Conservation (phyloP, 139 green algal species). For the Coelastrella sp. region DNA sequence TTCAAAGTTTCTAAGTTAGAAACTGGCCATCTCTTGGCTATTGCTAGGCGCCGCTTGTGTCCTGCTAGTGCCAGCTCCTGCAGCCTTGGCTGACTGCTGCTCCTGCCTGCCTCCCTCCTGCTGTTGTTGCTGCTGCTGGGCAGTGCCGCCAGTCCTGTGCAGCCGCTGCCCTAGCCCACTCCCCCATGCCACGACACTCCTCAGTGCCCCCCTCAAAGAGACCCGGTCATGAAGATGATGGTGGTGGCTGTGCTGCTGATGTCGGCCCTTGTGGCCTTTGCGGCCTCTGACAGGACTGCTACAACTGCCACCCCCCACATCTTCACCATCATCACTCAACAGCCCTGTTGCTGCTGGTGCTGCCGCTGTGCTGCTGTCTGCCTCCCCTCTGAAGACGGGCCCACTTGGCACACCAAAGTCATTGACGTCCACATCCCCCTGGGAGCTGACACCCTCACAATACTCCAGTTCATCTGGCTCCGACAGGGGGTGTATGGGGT, state of each 20-base stretch:
- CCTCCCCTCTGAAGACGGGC: not conserved
- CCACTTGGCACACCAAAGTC: not conserved
- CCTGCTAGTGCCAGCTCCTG: not conserved
- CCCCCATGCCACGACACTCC: not conserved
- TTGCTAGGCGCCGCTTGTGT: not conserved
- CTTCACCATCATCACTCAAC: too few species aligned
- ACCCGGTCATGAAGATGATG: not conserved
- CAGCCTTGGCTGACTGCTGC: not conserved
- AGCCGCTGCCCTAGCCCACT: conserved; percentile 9
- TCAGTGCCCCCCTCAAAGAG: conserved; percentile 1
- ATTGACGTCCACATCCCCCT: not conserved
- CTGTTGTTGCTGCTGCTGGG: conserved; percentile 9
- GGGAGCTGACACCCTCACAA: not conserved
- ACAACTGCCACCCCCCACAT: not conserved
- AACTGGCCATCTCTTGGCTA: not conserved
- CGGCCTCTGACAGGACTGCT: not conserved
- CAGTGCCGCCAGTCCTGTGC: not conserved
- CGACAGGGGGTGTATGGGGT: conserved; percentile 7
- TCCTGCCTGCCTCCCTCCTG: not conserved
- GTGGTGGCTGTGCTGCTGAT: not conserved
- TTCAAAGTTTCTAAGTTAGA: not conserved
- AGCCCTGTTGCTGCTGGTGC: not conserved
- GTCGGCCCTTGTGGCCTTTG: too few species aligned
- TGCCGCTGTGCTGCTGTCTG: not conserved
- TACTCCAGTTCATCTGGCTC: conserved; percentile 21